phyloP scores from a whole-genome alignment of 148 eudicot genomes.

The Arctostaphylos glauca region DNA sequence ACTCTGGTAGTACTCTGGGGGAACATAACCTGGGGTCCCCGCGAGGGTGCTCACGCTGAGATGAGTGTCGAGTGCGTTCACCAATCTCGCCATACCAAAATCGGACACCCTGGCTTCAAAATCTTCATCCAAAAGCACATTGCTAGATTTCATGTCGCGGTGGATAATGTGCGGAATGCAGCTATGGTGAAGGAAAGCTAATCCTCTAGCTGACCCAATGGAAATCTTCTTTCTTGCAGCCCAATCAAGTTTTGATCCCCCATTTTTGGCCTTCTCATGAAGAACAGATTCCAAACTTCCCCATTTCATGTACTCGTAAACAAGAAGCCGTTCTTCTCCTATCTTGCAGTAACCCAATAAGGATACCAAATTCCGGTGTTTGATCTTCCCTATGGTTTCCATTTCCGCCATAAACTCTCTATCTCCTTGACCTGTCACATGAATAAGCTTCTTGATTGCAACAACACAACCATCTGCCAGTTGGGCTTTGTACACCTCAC shows the following conservation, averaged over 20 bases:
- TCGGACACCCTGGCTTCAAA: constrained; percentile 60
- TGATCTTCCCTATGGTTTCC: constrained; percentile 61
- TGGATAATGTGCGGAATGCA: constrained; percentile 65
- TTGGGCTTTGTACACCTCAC: constrained; percentile 61
- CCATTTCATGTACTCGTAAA: constrained; percentile 64
- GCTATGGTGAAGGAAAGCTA: constrained; percentile 64
- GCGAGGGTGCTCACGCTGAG: constrained; percentile 61
- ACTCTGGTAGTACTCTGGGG: constrained; percentile 64
- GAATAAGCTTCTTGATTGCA: constrained; percentile 57
- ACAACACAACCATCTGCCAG: constrained; percentile 49
- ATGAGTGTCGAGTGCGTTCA: constrained; percentile 54
- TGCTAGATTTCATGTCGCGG: constrained; percentile 62
- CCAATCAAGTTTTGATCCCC: constrained; percentile 40
- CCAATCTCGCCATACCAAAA: constrained; percentile 64
- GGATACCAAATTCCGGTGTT: constrained; percentile 53
- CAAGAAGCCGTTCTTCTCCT: constrained; percentile 59
- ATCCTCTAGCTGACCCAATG: constrained; percentile 56
- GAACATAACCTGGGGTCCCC: constrained; percentile 63
- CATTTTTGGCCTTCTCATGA: constrained; percentile 37
- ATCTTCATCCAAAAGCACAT: constrained; percentile 53
- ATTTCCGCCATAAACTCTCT: constrained; percentile 60
- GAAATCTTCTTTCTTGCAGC: constrained; percentile 44
- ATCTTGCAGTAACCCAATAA: constrained; percentile 55
- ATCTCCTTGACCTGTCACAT: constrained; percentile 53
- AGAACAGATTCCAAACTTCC: constrained; percentile 56